Evolutionary conservation across 2,329 filamentous ascomycete genomes (phyloP).

Genomic region (Raffaelea arxii): DNA sequence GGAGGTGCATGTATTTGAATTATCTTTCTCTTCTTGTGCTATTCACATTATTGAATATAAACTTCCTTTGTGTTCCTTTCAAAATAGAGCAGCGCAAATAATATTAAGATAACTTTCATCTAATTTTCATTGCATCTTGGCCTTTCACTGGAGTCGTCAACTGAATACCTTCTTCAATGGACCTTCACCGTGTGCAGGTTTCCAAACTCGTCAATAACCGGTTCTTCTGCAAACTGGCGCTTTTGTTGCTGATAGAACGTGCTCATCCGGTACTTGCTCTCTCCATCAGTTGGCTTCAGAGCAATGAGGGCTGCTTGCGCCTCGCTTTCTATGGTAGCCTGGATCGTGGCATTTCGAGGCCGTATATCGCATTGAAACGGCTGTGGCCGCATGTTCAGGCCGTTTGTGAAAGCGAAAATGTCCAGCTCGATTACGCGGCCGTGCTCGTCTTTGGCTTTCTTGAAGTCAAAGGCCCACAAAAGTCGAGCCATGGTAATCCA

Average conservation of each 20-base stretch:
- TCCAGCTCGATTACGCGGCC: conserved; percentile 39
- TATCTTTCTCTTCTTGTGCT: background rate
- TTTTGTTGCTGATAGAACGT: conserved; percentile 34
- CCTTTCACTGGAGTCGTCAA: conserved; percentile 9
- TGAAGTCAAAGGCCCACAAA: conserved; percentile 47
- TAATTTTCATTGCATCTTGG: background rate
- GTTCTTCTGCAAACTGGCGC: conserved; percentile 15
- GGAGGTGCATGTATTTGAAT: too few relatives aligned
- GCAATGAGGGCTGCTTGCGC: conserved; percentile 41
- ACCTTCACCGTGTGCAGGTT: conserved; percentile 17
- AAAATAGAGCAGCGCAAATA: too few relatives aligned
- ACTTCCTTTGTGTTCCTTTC: too few relatives aligned
- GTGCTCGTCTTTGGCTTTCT: conserved; percentile 23
- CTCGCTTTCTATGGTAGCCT: conserved; percentile 39
- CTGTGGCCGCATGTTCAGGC: conserved; percentile 47
- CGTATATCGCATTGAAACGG: conserved; percentile 44
- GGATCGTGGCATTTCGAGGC: conserved; percentile 37
- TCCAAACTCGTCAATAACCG: conserved; percentile 18
- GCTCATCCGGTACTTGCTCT: conserved; percentile 48
- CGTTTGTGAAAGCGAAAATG: conserved; percentile 43
- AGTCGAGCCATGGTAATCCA: conserved; percentile 48
- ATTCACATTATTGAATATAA: too few relatives aligned
- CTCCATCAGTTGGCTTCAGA: conserved; percentile 41
- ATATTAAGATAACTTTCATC: too few relatives aligned
- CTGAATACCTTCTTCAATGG: conserved; percentile 15